These are phyloP conservation scores for Lactarius quietus DNA, from an alignment of 768 basidiomycete genomes.

Conservation along the genomic window DNA sequence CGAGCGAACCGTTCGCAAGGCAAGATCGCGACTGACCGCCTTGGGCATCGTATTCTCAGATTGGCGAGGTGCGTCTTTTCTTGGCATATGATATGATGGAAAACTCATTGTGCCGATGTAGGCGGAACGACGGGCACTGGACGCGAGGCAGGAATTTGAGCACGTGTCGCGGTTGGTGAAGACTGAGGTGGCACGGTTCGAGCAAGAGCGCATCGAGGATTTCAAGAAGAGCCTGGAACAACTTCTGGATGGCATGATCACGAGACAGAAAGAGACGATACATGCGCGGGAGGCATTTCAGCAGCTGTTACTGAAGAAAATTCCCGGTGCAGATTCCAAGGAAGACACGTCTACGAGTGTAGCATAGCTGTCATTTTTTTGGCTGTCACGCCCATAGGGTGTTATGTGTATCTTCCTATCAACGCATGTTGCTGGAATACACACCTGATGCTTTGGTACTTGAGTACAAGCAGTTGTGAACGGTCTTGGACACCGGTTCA, in stretches of 20 bases:
- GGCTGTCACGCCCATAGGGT: background rate
- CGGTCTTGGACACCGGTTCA: too few relatives aligned
- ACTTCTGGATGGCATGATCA: constrained; percentile 85
- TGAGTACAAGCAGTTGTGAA: background rate
- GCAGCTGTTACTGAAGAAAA: constrained; percentile 24
- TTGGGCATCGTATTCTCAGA: constrained; percentile 68
- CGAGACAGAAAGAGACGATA: constrained; percentile 70
- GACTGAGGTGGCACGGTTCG: constrained; percentile 84
- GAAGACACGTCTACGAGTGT: constrained; percentile 5
- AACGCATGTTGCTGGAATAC: background rate
- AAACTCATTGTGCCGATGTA: constrained; percentile 31
- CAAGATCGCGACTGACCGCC: constrained; percentile 61
- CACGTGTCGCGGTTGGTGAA: constrained; percentile 85
- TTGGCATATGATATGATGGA: background rate
- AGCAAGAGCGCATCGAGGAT: constrained; percentile 89
- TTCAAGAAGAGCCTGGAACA: constrained; percentile 82
- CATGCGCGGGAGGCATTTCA: constrained; percentile 24
- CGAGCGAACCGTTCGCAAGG: constrained; percentile 83
- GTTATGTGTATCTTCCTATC: background rate
- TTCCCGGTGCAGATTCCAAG: constrained; percentile 15
- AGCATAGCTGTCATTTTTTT: background rate
- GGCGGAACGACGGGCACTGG: constrained; percentile 82
- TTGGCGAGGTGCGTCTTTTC: constrained; percentile 63
- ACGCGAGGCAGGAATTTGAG: constrained; percentile 87
- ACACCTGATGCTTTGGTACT: background rate